A percentile compares a stretch with the other conserved stretches of the same genome.
These are phyloP conservation scores for Stephanodiscus minutulus DNA, from an alignment of 108 stramenopile genomes.

Conservation along the genomic window DNA sequence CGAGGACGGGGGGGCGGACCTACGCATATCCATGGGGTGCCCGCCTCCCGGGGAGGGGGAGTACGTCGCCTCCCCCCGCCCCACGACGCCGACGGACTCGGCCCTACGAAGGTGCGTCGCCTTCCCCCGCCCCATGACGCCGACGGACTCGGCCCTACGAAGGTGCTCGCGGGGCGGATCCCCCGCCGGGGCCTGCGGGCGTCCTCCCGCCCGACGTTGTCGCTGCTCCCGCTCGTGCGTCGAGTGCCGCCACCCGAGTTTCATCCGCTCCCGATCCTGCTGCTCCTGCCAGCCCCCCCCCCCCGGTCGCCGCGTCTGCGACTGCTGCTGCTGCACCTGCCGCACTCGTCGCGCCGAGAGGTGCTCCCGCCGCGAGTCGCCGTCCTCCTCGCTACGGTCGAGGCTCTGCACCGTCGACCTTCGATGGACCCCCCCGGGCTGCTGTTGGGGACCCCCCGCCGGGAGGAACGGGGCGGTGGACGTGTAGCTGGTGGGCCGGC, in stretches of 20 bases:
- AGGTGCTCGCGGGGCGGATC: not conserved
- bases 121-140: not conserved
- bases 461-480: not conserved
- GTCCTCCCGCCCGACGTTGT: not conserved
- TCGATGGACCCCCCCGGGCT: not conserved
- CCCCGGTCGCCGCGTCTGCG: not conserved
- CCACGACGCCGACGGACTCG: not conserved
- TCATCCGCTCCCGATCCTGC: not conserved
- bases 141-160: not conserved
- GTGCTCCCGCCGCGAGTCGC: not conserved
- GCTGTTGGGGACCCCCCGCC: not conserved
- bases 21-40: no score
- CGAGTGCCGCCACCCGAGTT: not conserved
- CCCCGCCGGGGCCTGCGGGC: not conserved
- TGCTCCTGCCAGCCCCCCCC: not conserved
- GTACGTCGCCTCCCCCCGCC: not conserved
- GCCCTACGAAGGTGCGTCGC: no score
- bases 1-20: no score
- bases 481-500: not conserved
- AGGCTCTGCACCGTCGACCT: not conserved
- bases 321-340: not conserved
- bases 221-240: conserved; percentile 6
- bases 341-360: not conserved
- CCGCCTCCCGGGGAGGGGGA: not conserved
- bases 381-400: conserved; percentile 4